Conservation (phyloP, 2,329 filamentous ascomycete genomes). For the Pseudogymnoascus sp. region DNA sequence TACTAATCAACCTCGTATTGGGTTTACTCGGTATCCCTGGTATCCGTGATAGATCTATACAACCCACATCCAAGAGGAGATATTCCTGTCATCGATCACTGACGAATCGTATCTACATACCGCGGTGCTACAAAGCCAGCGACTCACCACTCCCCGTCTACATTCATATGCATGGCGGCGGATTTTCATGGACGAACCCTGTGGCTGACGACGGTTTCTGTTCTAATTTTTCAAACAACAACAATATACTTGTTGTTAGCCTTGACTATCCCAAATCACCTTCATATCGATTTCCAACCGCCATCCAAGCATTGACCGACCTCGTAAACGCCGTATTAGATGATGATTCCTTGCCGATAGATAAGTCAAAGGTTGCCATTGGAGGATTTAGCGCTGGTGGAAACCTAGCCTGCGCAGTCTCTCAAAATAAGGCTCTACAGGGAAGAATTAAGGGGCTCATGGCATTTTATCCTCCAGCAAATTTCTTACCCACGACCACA, state of each 20-base stretch:
- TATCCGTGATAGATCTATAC: not conserved
- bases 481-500: not conserved
- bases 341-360: constrained; percentile 39
- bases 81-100: constrained; percentile 14
- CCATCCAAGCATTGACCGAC: constrained; percentile 38
- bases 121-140: constrained; percentile 27
- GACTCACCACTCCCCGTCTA: constrained; percentile 33
- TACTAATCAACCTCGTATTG: not conserved
- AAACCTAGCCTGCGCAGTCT: constrained; percentile 37
- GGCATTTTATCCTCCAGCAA: constrained; percentile 34
- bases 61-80: not conserved
- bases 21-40: not conserved
- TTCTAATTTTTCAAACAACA: constrained; percentile 33
- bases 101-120: constrained; percentile 34
- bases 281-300: constrained; percentile 35
- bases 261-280: constrained; percentile 45
- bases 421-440: constrained; percentile 31
- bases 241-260: constrained; percentile 37
- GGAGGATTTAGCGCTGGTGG: constrained; percentile 46
- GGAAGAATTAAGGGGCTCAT: constrained; percentile 31
- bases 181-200: constrained; percentile 39
- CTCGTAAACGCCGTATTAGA: constrained; percentile 35
- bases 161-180: constrained; percentile 46
- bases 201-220: constrained; percentile 41
- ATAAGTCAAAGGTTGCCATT: constrained; percentile 35